These are phyloP conservation scores for Imleria badia DNA, from an alignment of 768 basidiomycete species.

Conservation along the genomic window DNA sequence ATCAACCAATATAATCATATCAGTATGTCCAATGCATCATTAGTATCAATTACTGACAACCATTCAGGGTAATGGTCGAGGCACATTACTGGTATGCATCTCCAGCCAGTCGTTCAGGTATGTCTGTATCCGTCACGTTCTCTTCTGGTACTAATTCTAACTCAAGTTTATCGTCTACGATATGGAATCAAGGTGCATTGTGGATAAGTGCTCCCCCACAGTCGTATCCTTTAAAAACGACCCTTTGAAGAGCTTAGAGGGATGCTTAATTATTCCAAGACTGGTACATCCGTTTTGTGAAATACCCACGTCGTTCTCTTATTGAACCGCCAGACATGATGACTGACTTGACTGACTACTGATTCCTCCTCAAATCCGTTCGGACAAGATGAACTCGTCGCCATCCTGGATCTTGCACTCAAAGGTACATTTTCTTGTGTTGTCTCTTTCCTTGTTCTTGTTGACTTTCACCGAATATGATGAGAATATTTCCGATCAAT, in stretches of 20 bases:
- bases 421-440: background rate
- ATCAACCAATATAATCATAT: conserved; percentile 6
- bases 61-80: conserved; percentile 11
- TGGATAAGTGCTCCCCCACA: conserved; percentile 13
- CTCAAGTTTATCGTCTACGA: background rate
- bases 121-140: background rate
- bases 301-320: background rate
- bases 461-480: conserved; percentile 2
- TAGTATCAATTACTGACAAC: background rate
- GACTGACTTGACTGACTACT: conserved; percentile 18
- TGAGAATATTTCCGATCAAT: too few species aligned
- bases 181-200: conserved; percentile 12
- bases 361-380: conserved; percentile 19
- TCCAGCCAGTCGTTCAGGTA: background rate
- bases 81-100: conserved; percentile 14
- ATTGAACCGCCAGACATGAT: conserved; percentile 7
- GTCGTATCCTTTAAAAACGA: background rate
- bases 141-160: background rate
- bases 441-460: background rate
- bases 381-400: conserved; percentile 8
- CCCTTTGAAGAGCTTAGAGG: conserved; percentile 11
- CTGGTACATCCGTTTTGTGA: conserved; percentile 1
- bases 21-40: conserved; percentile 1
- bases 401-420: conserved; percentile 14
- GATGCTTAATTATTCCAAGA: conserved; percentile 16